Conservation (phyloP, 495 filamentous ascomycete species). For the Penicillium cosmopolitanum region DNA sequence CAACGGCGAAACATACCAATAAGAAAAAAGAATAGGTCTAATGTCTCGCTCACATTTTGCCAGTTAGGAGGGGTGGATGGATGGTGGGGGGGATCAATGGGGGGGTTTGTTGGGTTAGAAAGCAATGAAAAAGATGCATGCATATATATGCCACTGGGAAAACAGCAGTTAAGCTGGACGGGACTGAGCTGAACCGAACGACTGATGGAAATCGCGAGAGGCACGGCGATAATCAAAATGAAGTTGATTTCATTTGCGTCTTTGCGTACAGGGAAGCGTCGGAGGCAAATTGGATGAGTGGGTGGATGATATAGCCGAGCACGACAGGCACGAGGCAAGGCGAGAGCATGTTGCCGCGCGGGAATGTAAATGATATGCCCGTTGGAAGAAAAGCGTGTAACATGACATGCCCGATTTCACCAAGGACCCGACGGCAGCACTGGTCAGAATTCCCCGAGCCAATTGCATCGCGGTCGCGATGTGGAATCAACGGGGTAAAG, state of each 20-base stretch:
- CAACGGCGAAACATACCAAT: background rate
- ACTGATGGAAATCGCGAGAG: too few relatives aligned
- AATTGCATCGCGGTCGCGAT: background rate
- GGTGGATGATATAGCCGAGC: conserved; percentile 3
- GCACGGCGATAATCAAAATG: background rate
- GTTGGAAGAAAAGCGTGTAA: background rate
- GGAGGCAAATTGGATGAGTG: background rate
- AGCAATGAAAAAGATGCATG: background rate
- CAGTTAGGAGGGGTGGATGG: background rate
- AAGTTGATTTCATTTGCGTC: background rate
- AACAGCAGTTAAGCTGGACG: background rate
- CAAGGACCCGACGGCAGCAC: background rate
- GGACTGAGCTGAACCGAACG: too few relatives aligned
- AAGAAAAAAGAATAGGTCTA: conserved; percentile 2
- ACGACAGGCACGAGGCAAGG: background rate
- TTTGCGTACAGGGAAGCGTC: background rate
- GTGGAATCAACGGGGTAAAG: background rate
- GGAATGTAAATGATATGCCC: background rate
- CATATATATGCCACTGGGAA: background rate
- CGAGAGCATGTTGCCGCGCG: background rate
- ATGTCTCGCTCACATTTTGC: background rate
- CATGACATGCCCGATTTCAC: background rate
- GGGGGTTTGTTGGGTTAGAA: background rate
- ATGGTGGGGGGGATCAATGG: background rate
- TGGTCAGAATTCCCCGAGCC: background rate